Base-by-base conservation (phyloP, 331 rosid genomes). In the Cydonia oblonga region DNA sequence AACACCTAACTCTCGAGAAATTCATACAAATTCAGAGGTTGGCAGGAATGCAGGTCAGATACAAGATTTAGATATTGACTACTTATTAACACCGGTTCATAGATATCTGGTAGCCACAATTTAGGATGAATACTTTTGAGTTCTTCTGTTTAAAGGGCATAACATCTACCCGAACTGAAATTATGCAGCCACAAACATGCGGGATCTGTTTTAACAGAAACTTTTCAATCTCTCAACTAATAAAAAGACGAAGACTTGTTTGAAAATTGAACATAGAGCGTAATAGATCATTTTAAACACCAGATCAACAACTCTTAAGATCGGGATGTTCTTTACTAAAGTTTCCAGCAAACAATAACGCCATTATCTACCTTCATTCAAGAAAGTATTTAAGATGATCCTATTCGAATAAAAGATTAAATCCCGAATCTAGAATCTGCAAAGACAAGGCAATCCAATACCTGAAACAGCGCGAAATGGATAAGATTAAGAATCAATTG, bases 401-500 rank as follows among this genome's bases (percentile, higher is more conserved):
- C n/a, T n/a, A n/a, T n/a, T n/a, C n/a, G n/a, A n/a, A n/a, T n/a
- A n/a, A 6, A 30, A 22, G 23, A 18, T 2, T 19, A 38, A 49
- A 18, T 61, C 14, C 66, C 29, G 52, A 14, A 65, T 15, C 30
- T n/a, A 58, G 46, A 72, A 40, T 67, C 76, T 53, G 28, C 60
- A 60, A 8, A 38, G 19, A 68, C 73, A 51, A 79, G 69, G 42
- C 16, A 44, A 29, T 76, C 20, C 58, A 76, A 67, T 85, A 88
- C 99, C 99, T 91, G 97, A 78, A 95, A 95, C 81, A 91, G 78
- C 9, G 99, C 91, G 69, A 91, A 91, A 82, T 95, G 99, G 81
- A 95, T 95, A 63, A 95, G 93, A 69, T 89, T 86, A 86, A 95
- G 99, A 84, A 95, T 71, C 73, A 95, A 81, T 40, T 85, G 90